A percentile compares a stretch with the other conserved stretches of the same genome.
Evolutionary conservation across 1,284 basidiomycete species (phyloP).

Genomic region (Neonothopanus nambi): DNA sequence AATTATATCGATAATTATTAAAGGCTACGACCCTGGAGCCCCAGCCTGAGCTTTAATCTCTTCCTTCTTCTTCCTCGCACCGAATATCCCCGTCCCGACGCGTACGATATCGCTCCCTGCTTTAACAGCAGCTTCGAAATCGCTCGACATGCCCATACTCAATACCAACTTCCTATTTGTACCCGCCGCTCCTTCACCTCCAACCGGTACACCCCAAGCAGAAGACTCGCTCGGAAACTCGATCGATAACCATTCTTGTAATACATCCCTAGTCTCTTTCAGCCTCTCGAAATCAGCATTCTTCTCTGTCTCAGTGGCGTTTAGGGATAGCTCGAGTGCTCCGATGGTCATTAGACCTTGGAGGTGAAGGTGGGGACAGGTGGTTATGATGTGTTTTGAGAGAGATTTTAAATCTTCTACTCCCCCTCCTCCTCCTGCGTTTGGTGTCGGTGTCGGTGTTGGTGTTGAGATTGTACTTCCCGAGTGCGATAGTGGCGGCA

Average conservation of each 20-base stretch:
- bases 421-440: constrained; percentile 22
- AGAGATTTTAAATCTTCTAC: constrained; percentile 62
- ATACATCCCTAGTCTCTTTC: constrained; percentile 57
- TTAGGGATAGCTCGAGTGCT: constrained; percentile 70
- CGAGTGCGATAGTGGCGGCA: constrained; percentile 53
- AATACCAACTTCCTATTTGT: constrained; percentile 67
- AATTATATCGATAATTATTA: no score
- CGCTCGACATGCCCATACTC: constrained; percentile 98
- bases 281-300: constrained; percentile 87
- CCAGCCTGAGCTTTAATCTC: constrained; percentile 9
- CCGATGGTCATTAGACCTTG: constrained; percentile 98
- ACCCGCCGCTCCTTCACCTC: constrained; percentile 22
- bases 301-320: constrained; percentile 54
- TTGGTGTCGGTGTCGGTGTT: neutral
- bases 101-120: constrained; percentile 88
- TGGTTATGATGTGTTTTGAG: constrained; percentile 68
- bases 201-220: constrained; percentile 48
- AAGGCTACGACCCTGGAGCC: no score
- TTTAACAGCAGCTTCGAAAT: constrained; percentile 86
- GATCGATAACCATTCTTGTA: constrained; percentile 48
- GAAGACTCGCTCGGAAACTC: constrained; percentile 27
- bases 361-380: constrained; percentile 76
- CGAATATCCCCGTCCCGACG: constrained; percentile 93
- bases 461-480: neutral
- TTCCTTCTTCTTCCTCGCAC: constrained; percentile 62